Base-by-base conservation (phyloP, 495 filamentous ascomycete species). In the Pyronema domesticum region DNA sequence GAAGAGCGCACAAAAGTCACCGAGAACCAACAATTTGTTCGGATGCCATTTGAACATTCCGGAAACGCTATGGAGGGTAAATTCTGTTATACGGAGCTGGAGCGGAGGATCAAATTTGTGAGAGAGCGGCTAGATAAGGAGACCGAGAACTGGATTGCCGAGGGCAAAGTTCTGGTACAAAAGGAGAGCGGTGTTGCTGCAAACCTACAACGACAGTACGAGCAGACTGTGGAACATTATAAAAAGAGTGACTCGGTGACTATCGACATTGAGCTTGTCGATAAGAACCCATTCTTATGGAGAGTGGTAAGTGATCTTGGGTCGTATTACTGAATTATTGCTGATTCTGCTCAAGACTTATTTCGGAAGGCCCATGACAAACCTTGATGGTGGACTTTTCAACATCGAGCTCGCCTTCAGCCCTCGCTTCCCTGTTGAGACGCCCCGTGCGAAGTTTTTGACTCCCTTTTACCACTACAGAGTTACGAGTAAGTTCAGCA, bases 341-440 rank as follows among this genome's bases (percentile, higher is more conserved):
- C 23, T 30, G 23, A 30, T 35, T 18, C 35, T 35, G 4, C 6
- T 3, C 39, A 57, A 85, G 46, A 89, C 83, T 0, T 88, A 94
- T 67, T 91, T 95, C 63, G 91, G 91, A 37, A 78, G 83, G 48
- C 85, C 89, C 1, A 93, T 91, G 83, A 94, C 89, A 0, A 85
- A 88, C 58, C 75, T 95, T 4, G 93, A 96, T 56, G 91, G 91
- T 6, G 91, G 91, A 6, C 74, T 96, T 51, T 89, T 95, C 70
- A 76, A 75, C 52, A 81, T 95, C 61, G 81, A 74, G 59, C 73
- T 96, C 33, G 74, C 72, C 60, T 80, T 96, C 67, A 94, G 88
- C 60, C 80, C 88, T n/a, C 75, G 80, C 9, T 94, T 94, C 61
- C 91, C 91, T 0, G 79, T 83, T n/a, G 86, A 91, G 58, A 89